These are phyloP conservation scores for Sporobolomyces phaffii DNA, from an alignment of 768 basidiomycete species.

Conservation along the genomic window DNA sequence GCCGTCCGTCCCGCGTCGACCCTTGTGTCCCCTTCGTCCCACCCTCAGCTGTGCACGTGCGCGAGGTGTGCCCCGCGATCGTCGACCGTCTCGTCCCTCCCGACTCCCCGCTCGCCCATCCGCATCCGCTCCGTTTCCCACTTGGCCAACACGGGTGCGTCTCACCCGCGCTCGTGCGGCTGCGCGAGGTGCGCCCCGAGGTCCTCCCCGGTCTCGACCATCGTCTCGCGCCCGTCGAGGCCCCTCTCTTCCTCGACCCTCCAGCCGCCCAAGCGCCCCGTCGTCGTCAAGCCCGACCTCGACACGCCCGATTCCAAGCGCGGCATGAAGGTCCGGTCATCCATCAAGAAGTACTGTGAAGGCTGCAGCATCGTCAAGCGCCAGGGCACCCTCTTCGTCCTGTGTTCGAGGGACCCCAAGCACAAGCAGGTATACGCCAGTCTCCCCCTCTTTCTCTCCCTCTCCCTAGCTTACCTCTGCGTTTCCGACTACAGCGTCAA, in stretches of 20 bases:
- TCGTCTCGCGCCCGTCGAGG: conserved; percentile 1
- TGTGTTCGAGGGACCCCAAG: conserved; percentile 89
- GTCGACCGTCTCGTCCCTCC: conserved; percentile 11
- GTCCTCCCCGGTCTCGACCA: not conserved
- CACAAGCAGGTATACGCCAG: conserved; percentile 73
- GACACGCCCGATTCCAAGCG: conserved; percentile 24
- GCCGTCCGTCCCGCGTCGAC: not conserved
- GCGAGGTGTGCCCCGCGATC: conserved; percentile 29
- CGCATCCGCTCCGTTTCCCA: not conserved
- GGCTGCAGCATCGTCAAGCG: conserved; percentile 81
- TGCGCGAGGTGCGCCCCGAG: conserved; percentile 24
- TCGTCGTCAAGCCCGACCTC: not conserved
- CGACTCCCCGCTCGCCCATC: not conserved
- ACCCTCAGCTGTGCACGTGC: conserved; percentile 28
- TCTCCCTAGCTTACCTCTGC: too few relatives aligned
- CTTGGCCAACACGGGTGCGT: conserved; percentile 5
- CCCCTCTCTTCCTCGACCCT: not conserved
- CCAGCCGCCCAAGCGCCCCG: not conserved
- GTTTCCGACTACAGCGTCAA: too few relatives aligned
- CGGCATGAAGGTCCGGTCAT: conserved; percentile 94
- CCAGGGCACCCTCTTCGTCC: conserved; percentile 84
- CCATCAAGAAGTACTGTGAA: conserved; percentile 86
- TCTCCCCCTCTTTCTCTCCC: too few relatives aligned
- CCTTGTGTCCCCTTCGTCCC: conserved; percentile 17
- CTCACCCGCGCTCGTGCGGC: conserved; percentile 29